Evolutionary conservation across 2,329 filamentous ascomycete species (phyloP).

Genomic region (Clonostachys rosea): DNA sequence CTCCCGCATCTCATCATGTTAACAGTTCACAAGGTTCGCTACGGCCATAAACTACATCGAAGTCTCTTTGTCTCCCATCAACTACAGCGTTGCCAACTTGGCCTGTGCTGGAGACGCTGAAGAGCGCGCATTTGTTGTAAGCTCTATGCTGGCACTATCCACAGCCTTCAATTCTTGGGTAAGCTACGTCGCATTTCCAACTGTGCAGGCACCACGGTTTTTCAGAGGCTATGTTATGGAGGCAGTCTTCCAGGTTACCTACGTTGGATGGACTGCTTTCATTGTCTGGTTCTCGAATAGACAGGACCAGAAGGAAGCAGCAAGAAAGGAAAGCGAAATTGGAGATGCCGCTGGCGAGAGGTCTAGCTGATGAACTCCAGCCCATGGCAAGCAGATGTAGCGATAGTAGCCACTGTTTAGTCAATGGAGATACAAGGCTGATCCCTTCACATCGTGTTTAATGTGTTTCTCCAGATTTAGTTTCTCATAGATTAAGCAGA

Average conservation of each 20-base stretch:
- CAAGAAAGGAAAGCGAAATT: background rate
- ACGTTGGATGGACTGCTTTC: constrained; percentile 4
- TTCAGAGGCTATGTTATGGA: constrained; percentile 15
- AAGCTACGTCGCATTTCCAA: constrained; percentile 19
- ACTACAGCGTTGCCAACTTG: background rate
- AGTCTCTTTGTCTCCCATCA: background rate
- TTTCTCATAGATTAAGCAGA: no score
- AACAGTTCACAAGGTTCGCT: background rate
- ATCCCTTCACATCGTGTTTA: no score
- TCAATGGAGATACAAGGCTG: no score
- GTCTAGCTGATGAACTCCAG: no score
- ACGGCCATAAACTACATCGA: background rate
- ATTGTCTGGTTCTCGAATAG: constrained; percentile 4
- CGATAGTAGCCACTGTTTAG: no score
- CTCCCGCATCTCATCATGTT: background rate
- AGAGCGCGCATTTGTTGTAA: background rate
- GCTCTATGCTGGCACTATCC: constrained; percentile 29
- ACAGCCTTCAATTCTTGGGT: constrained; percentile 30
- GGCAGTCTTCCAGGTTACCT: constrained; percentile 6
- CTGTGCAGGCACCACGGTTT: constrained; percentile 19
- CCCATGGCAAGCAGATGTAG: no score
- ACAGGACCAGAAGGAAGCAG: background rate
- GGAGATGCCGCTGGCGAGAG: no score
- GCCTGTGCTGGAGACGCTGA: background rate
- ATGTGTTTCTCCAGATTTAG: no score